phyloP scores from a whole-genome alignment of 2,329 filamentous ascomycete species.

The Fonsecaea pugnacius region DNA sequence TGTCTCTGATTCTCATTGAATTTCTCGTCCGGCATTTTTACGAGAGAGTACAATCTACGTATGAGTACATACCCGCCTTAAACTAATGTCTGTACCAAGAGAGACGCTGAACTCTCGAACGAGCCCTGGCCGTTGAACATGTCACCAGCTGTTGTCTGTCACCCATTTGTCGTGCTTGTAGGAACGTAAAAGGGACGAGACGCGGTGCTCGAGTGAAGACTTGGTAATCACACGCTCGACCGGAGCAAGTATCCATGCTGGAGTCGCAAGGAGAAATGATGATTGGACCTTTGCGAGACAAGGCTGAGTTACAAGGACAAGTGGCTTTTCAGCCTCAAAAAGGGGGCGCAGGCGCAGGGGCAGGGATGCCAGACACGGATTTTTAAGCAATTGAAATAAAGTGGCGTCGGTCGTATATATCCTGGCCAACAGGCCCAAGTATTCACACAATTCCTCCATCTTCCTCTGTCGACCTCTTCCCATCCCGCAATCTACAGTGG shows the following conservation, averaged over 20 bases:
- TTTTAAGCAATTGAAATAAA: constrained; percentile 10
- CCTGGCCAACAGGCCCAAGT: not conserved
- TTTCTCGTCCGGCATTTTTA: constrained; percentile 14
- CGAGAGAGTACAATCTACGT: constrained; percentile 12
- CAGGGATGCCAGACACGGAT: not conserved
- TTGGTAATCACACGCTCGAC: not conserved
- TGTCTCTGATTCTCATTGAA: constrained; percentile 7
- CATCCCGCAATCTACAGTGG: not conserved
- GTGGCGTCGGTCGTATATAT: not conserved
- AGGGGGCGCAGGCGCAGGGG: not conserved
- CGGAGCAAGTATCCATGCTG: not conserved
- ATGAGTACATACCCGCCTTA: constrained; percentile 10
- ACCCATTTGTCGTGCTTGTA: not conserved
- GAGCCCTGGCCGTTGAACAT: not conserved
- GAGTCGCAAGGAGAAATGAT: not conserved
- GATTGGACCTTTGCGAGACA: not conserved
- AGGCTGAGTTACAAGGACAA: constrained; percentile 1
- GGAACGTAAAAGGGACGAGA: not conserved
- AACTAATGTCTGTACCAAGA: constrained; percentile 22
- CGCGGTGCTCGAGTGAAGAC: not conserved
- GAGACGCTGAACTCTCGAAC: not conserved
- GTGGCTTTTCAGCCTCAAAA: constrained; percentile 3
- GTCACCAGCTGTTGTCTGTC: not conserved
- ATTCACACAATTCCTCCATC: not conserved
- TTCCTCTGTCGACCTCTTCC: not conserved